Percentiles rank a stretch among this genome's conserved stretches.
These are phyloP conservation scores for Aphanocladium album DNA, from an alignment of 2,329 filamentous ascomycete species.

Conservation along the genomic window DNA sequence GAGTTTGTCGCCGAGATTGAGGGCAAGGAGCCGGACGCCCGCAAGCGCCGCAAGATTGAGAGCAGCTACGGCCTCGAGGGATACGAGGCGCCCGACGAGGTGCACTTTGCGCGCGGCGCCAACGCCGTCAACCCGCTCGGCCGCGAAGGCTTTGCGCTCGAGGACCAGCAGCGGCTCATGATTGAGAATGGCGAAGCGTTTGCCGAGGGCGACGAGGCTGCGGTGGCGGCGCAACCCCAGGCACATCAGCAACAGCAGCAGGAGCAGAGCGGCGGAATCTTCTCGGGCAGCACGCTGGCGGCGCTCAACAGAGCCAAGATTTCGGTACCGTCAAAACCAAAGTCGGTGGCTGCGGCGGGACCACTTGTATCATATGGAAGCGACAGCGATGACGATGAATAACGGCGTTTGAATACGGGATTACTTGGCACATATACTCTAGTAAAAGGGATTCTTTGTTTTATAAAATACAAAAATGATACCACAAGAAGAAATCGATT, in stretches of 20 bases:
- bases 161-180: conserved; percentile 56
- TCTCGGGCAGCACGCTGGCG: conserved; percentile 76
- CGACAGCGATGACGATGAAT: conserved; percentile 66
- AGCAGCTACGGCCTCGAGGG: conserved; percentile 83
- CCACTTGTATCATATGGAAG: conserved; percentile 86
- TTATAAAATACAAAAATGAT: conserved; percentile 15
- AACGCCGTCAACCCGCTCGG: conserved; percentile 58
- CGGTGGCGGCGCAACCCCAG: conserved; percentile 29
- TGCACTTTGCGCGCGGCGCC: conserved; percentile 82
- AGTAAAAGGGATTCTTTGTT: background rate
- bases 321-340: conserved; percentile 49
- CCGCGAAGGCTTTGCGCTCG: conserved; percentile 55
- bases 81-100: conserved; percentile 89
- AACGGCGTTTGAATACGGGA: conserved; percentile 18
- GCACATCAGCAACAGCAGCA: conserved; percentile 20
- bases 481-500: conserved; percentile 23
- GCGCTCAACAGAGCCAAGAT: conserved; percentile 61
- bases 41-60: conserved; percentile 84
- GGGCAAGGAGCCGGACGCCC: conserved; percentile 78
- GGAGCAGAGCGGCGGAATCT: conserved; percentile 54
- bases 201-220: conserved; percentile 34
- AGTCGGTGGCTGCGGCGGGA: conserved; percentile 51
- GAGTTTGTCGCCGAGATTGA: conserved; percentile 93
- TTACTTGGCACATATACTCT: conserved; percentile 18
- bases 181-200: conserved; percentile 51